phyloP scores from a whole-genome alignment of 352 stramenopile species.

The Phytophthora tentaculata region DNA sequence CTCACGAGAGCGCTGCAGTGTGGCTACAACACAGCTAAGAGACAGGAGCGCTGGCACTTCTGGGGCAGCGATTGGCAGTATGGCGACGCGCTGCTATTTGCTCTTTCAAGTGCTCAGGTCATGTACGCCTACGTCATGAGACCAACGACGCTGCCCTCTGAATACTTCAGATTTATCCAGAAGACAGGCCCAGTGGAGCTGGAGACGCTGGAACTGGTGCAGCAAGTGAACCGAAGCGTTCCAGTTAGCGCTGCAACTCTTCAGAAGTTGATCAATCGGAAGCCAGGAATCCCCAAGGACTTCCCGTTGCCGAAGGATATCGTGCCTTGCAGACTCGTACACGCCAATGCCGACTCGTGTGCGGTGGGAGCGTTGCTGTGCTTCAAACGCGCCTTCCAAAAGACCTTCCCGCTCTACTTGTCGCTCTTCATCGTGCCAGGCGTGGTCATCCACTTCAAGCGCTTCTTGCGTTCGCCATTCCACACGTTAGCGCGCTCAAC shows the following conservation, averaged over 20 bases:
- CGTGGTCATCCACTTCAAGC: slow-evolving; percentile 84
- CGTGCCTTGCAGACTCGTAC: slow-evolving; percentile 70
- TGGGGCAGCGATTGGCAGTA: slow-evolving; percentile 88
- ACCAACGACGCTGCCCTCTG: slow-evolving; percentile 64
- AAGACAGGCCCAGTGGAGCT: slow-evolving; percentile 68
- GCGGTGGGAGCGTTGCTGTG: slow-evolving; percentile 49
- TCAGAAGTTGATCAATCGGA: slow-evolving; percentile 52
- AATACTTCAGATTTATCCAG: slow-evolving; percentile 88
- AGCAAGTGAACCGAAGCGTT: slow-evolving; percentile 58
- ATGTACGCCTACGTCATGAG: slow-evolving; percentile 91
- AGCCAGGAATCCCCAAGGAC: slow-evolving; percentile 37
- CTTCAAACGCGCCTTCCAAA: slow-evolving; percentile 66
- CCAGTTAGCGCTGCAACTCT: slow-evolving; percentile 50
- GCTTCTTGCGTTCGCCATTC: slow-evolving; percentile 70
- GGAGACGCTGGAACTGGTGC: slow-evolving; percentile 73
- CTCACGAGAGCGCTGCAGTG: slow-evolving; percentile 84
- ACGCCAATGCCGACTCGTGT: slow-evolving; percentile 61
- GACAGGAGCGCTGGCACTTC: slow-evolving; percentile 84
- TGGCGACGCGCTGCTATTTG: slow-evolving; percentile 83
- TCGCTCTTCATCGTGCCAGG: slow-evolving; percentile 86
- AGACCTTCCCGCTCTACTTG: slow-evolving; percentile 83
- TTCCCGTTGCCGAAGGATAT: slow-evolving; percentile 39
- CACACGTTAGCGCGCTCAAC: slow-evolving; percentile 60
- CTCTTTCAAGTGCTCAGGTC: slow-evolving; percentile 75
- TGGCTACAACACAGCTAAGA: slow-evolving; percentile 87